Conservation (phyloP, 1,139 yeast species). For the Candida glucosophila region DNA sequence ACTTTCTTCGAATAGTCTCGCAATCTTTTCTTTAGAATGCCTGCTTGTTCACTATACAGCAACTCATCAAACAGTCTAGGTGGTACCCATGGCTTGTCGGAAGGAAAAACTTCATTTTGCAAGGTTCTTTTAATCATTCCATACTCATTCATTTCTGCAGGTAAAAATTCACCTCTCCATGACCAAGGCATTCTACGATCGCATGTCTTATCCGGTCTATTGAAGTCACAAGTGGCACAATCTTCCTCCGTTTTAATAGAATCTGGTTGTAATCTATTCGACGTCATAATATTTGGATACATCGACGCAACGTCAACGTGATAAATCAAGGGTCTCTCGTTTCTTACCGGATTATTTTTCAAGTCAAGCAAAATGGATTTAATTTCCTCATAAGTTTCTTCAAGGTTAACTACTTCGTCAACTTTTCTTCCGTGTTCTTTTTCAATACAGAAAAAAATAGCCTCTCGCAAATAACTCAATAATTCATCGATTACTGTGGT, state of each 20-base stretch:
- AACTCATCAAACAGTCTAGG: constrained; percentile 66
- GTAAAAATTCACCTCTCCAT: constrained; percentile 96
- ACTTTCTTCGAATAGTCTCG: constrained; percentile 80
- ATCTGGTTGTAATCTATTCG: constrained; percentile 95
- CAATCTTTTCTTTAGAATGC: constrained; percentile 67
- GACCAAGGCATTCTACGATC: constrained; percentile 92
- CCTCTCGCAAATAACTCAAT: constrained; percentile 60
- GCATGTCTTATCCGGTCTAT: constrained; percentile 89
- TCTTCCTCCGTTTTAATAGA: constrained; percentile 94
- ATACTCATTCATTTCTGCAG: constrained; percentile 88
- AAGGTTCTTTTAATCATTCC: constrained; percentile 81
- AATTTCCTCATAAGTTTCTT: constrained; percentile 62
- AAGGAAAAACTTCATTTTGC: constrained; percentile 71
- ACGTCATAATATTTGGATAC: constrained; percentile 98
- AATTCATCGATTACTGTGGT: constrained; percentile 79
- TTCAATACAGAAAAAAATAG: constrained; percentile 75
- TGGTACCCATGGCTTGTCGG: constrained; percentile 46
- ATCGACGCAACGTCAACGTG: constrained; percentile 99
- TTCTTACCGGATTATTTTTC: constrained; percentile 52
- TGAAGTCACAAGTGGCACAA: constrained; percentile 96
- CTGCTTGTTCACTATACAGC: constrained; percentile 69
- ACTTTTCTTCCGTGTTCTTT: constrained; percentile 70
- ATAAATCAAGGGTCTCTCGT: constrained; percentile 79
- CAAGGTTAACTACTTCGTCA: constrained; percentile 72
- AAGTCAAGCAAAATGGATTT: constrained; percentile 46